These are phyloP conservation scores for Colletotrichum sp. DNA, from an alignment of 2,329 filamentous ascomycete genomes.

Conservation along the genomic window DNA sequence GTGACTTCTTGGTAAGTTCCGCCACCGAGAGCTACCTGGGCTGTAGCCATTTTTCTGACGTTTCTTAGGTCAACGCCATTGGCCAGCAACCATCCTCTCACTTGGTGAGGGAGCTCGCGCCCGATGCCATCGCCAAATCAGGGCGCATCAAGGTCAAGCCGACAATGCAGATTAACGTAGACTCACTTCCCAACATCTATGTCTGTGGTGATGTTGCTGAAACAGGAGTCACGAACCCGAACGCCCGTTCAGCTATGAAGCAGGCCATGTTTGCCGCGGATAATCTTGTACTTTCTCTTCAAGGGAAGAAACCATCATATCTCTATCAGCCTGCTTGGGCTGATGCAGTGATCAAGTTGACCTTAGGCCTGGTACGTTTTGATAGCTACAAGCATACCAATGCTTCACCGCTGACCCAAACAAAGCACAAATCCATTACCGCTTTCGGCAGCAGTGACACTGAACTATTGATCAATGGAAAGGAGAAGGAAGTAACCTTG, in stretches of 20 bases:
- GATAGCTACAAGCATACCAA: not conserved
- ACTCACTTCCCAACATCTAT: slow-evolving; percentile 57
- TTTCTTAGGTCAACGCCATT: slow-evolving; percentile 59
- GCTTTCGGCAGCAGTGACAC: slow-evolving; percentile 47
- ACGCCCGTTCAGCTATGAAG: slow-evolving; percentile 57
- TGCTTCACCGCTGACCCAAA: not conserved
- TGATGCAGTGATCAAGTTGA: slow-evolving; percentile 58
- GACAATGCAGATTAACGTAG: slow-evolving; percentile 61
- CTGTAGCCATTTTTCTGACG: not conserved
- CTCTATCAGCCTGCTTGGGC: slow-evolving; percentile 48
- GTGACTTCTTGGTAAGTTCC: slow-evolving; percentile 53
- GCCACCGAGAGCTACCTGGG: not conserved
- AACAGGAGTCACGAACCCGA: slow-evolving; percentile 52
- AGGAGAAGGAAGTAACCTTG: slow-evolving; percentile 48
- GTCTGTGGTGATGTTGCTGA: slow-evolving; percentile 69
- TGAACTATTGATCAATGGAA: slow-evolving; percentile 44
- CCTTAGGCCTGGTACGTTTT: slow-evolving; percentile 52
- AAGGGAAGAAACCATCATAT: slow-evolving; percentile 40
- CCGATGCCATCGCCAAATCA: slow-evolving; percentile 46
- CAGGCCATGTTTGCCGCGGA: slow-evolving; percentile 59
- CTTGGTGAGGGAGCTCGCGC: slow-evolving; percentile 48
- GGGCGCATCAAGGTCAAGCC: slow-evolving; percentile 59
- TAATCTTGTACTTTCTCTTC: slow-evolving; percentile 56
- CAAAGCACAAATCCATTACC: slow-evolving; percentile 48
- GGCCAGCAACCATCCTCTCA: slow-evolving; percentile 63